These are phyloP conservation scores for Cinnamomum chago DNA, from an alignment of 164 flowering plant genomes.

Conservation along the genomic window DNA sequence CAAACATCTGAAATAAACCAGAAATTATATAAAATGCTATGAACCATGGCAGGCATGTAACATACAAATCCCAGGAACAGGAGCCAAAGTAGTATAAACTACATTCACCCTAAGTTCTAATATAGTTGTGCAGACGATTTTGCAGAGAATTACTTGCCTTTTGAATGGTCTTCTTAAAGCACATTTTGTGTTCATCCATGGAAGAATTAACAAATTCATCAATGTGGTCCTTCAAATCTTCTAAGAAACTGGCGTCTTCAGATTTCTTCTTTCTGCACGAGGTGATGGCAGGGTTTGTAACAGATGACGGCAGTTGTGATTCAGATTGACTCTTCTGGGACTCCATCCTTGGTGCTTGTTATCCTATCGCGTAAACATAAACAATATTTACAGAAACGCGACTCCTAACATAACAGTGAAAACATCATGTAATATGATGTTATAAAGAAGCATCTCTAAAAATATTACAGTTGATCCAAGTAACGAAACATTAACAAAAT, in stretches of 20 bases:
- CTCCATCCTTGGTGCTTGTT: slow-evolving; percentile 27
- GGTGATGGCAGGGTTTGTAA: slow-evolving; percentile 16
- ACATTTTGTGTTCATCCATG: slow-evolving; percentile 84
- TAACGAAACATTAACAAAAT: no score
- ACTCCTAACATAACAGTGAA: no score
- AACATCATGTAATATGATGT: no score
- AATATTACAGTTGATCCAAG: no score
- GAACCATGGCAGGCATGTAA: not conserved
- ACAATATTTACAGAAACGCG: no score
- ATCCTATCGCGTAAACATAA: no score
- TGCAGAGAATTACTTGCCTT: slow-evolving; percentile 41
- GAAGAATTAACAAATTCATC: slow-evolving; percentile 91
- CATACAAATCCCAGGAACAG: no score
- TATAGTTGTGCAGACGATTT: no score
- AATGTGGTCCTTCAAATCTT: slow-evolving; percentile 76
- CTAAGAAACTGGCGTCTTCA: slow-evolving; percentile 64
- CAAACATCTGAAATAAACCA: slow-evolving; percentile 63
- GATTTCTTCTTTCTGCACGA: slow-evolving; percentile 86
- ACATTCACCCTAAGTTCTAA: no score
- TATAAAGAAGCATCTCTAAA: no score
- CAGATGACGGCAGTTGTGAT: slow-evolving; percentile 11
- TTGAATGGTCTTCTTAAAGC: slow-evolving; percentile 79
- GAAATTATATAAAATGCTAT: not conserved
- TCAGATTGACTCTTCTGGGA: slow-evolving; percentile 26
- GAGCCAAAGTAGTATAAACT: no score